Conservation (phyloP, 129 eudicot genomes). For the Smallanthus sonchifolius region DNA sequence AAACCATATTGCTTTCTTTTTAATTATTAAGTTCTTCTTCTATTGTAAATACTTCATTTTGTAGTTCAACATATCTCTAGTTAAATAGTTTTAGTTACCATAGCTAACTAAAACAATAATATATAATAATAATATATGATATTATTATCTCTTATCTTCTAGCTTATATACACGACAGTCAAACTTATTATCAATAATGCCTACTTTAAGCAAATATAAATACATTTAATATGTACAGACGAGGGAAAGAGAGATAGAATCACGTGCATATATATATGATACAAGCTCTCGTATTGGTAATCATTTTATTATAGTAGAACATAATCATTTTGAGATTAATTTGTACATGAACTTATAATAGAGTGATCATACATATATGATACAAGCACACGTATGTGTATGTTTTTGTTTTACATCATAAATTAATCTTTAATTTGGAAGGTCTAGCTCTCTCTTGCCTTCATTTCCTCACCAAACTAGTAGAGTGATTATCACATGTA, state of each 20-base stretch:
- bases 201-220: background rate
- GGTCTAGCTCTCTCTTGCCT: constrained; percentile 3
- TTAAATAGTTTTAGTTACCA: background rate
- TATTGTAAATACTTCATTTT: background rate
- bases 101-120: background rate
- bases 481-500: constrained; percentile 13
- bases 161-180: background rate
- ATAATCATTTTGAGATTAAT: background rate
- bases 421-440: background rate
- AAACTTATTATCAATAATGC: background rate
- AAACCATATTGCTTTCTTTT: background rate
- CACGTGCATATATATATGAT: background rate
- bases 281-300: background rate
- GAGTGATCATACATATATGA: background rate
- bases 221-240: background rate
- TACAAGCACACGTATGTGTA: background rate
- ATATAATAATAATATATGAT: background rate
- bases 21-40: background rate
- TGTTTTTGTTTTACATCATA: background rate
- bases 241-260: background rate
- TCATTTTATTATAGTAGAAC: background rate
- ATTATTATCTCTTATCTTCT: background rate
- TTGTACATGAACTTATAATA: background rate
- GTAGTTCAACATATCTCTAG: background rate
- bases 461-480: constrained; percentile 8